phyloP scores from a whole-genome alignment of 495 filamentous ascomycete species.

The Aspergillus affinis region DNA sequence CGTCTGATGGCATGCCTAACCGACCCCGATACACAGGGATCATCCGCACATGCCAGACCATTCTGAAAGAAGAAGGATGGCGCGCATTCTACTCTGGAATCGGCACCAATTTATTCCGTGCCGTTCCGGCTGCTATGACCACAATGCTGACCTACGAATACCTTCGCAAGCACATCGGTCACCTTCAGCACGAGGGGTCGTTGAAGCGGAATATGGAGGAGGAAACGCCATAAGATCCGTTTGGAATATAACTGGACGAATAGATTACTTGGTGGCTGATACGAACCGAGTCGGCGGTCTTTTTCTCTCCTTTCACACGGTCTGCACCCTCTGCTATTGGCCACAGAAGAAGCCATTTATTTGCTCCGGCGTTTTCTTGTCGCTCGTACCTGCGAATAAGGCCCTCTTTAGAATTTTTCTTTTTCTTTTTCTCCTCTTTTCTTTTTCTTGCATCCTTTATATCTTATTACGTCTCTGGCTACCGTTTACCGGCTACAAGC shows the following conservation, averaged over 20 bases:
- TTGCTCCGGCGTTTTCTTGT: no score
- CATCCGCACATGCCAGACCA: conserved; percentile 77
- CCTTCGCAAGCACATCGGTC: conserved; percentile 59
- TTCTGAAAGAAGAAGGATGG: conserved; percentile 91
- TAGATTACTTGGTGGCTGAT: neutral
- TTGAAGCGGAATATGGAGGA: conserved; percentile 32
- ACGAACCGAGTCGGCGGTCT: neutral
- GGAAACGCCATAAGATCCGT: conserved; percentile 14
- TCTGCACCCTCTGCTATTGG: neutral
- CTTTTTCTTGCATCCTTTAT: neutral
- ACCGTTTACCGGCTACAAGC: neutral
- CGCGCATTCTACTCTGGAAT: conserved; percentile 95
- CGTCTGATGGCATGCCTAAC: conserved; percentile 57
- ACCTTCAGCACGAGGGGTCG: conserved; percentile 50
- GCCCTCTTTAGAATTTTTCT: neutral
- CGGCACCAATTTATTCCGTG: conserved; percentile 96
- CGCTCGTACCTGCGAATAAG: neutral
- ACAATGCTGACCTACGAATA: conserved; percentile 98
- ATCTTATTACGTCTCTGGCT: neutral
- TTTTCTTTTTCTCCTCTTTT: neutral
- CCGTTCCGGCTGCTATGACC: conserved; percentile 91
- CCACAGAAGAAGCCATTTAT: no score
- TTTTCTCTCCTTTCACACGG: neutral
- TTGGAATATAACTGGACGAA: conserved; percentile 17
- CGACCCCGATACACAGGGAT: conserved; percentile 77